Base-by-base conservation (phyloP, 2,329 filamentous ascomycete species). In the Simplicillium sp. region DNA sequence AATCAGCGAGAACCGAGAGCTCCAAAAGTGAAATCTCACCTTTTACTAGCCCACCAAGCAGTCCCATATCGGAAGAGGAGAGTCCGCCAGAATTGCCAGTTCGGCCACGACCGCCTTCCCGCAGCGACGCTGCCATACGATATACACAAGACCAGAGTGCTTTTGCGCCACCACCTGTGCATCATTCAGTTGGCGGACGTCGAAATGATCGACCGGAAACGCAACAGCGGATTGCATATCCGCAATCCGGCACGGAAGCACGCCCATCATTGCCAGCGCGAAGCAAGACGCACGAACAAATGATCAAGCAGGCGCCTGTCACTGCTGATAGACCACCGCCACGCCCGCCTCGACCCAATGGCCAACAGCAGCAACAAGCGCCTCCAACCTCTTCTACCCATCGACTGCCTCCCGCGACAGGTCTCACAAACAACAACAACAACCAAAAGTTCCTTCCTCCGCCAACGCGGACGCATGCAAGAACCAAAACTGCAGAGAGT, bases 31-130 rank as follows among this genome's bases (percentile, higher is more conserved):
- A 67, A 53, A 55, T 80, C 0, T 95, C 90, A 1, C 89, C 90
- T 0, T 95, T 96, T 55, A 88, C 72, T 53, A 95, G 87, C 29
- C 88, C 88, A 14, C 87, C 89, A 0, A 81, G 79, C 50, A 90
- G 83, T 54, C 75, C 77, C 4, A 79, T 73, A 40, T 57, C 67
- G 0, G 67, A 72, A n/a, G 64, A 65, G n/a, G 64, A 66, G n/a
- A 62, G 65, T 7, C 69, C 69, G 7, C 72, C 74, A 1, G 63
- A 60, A 41, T 65, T 73, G 35, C 72, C 65, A 14, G 65, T 58
- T 7, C 64, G 73, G 11, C 72, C 71, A 36, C 72, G 73, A 25
- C 75, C 74, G 2, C 54, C 51, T 9, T 47, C 46, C 1, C 50
- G 53, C 6, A 52, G 44, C 25, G 51, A 54, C 16, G 44, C 42